Evolutionary conservation across 176 grass and related monocot genomes (phyloP), one percentile per base, ranked within the genome.

Genomic region (Cenchrus purpureus): DNA sequence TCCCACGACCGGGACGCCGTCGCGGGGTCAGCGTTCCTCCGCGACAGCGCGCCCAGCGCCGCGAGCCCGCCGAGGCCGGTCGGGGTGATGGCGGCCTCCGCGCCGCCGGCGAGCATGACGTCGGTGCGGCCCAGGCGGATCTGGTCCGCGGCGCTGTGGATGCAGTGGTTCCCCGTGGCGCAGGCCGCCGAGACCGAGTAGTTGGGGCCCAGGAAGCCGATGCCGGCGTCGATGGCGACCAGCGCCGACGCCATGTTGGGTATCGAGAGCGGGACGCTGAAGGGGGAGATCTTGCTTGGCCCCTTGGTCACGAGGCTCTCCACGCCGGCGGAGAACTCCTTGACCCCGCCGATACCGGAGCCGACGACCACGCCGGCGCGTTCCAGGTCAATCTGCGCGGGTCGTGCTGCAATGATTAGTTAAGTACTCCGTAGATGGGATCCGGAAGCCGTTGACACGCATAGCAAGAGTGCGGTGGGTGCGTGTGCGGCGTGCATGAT

Each of bases 1-100:
- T 84, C 89, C 89, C 89, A 91, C 4, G 89, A 84, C 80, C 89
- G 72, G 19, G 84, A 91, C 68, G 89, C 89, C 73, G 73, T 87
- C 29, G 65, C 51, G 25, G 88, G 89, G 22, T 91, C 80, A 15
- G 40, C 74, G 71, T 91, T 91, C 86, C 89, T 68, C 32, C 65
- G 54, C 1, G 89, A 91, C 16, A 88, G 76, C 25, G 81, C 81
- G 0, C 88, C 70, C 64, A 84, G 82, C 19, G 79, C 81, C 9
- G 63, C 82, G 76, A 91, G 77, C 42, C 85, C 81, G 16, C 70
- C 85, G 52, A 85, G 68, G 8, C 52, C 70, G 11, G 28, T 37
- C 1, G 80, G 81, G 10, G 69, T 12, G 82, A 91, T 17, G 61
- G 82, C 75, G 42, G 89, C 85, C 48, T 87, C 85, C 1, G 80